phyloP scores from a whole-genome alignment of 2,329 filamentous ascomycete species.

The Beauveria pseudobassiana region DNA sequence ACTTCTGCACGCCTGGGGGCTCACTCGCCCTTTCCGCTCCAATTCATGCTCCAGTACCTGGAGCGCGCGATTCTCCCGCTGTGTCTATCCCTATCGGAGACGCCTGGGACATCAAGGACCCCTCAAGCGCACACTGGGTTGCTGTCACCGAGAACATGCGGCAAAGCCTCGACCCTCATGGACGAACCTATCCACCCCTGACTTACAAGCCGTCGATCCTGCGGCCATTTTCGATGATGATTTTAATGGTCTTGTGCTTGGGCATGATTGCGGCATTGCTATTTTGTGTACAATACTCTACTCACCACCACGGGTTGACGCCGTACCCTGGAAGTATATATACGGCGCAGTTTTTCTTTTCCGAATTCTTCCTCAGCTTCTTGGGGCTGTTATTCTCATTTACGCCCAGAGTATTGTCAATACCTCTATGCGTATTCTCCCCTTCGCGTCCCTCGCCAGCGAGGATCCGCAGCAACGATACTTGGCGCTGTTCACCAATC shows the following conservation, averaged over 20 bases:
- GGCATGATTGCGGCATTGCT: conserved; percentile 66
- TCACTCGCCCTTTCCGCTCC: neutral
- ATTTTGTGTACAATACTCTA: conserved; percentile 64
- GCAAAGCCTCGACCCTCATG: conserved; percentile 31
- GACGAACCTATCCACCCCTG: conserved; percentile 41
- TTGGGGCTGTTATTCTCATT: conserved; percentile 64
- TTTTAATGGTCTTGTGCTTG: conserved; percentile 54
- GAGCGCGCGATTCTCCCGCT: neutral
- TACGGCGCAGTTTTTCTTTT: conserved; percentile 72
- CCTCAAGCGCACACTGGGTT: conserved; percentile 21
- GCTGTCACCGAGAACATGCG: conserved; percentile 27
- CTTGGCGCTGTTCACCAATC: conserved; percentile 57
- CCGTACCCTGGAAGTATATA: conserved; percentile 60
- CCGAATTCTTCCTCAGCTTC: conserved; percentile 71
- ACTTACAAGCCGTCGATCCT: conserved; percentile 67
- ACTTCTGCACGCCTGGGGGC: neutral
- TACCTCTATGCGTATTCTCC: conserved; percentile 67
- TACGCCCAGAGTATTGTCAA: conserved; percentile 70
- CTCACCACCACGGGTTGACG: conserved; percentile 55
- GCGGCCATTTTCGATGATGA: conserved; percentile 54
- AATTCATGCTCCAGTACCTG: neutral
- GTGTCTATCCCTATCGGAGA: neutral
- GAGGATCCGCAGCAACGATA: conserved; percentile 51
- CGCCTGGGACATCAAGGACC: neutral
- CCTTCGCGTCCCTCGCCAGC: conserved; percentile 70